A percentile compares a stretch with the other conserved stretches of the same genome.
Evolutionary conservation across 306 rosid species (phyloP).

Genomic region (Glycine tomentella): DNA sequence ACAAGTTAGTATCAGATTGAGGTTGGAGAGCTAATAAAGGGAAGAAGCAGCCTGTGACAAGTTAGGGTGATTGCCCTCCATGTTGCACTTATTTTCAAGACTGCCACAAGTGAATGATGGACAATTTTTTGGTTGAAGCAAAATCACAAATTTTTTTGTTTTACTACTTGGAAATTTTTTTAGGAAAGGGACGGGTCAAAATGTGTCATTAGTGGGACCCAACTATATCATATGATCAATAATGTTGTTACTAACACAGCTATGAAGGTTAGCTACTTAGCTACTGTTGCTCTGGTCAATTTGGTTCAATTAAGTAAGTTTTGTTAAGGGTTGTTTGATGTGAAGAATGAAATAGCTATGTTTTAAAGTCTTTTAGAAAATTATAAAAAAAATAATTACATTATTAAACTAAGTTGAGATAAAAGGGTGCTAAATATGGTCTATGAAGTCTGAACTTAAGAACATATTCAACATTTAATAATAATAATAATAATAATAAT

Average conservation of each 20-base stretch:
- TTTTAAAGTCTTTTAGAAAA: too few species aligned
- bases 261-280: neutral
- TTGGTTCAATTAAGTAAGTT: neutral
- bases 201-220: constrained; percentile 42
- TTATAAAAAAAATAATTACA: too few species aligned
- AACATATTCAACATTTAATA: too few species aligned
- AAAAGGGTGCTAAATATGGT: too few species aligned
- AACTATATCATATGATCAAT: constrained; percentile 21
- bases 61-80: constrained; percentile 38
- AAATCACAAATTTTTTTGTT: constrained; percentile 9
- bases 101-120: constrained; percentile 41
- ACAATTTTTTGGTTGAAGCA: neutral
- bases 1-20: constrained; percentile 37
- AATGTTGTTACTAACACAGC: neutral
- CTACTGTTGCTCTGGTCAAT: neutral
- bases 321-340: neutral
- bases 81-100: constrained; percentile 14
- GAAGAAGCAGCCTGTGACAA: constrained; percentile 54
- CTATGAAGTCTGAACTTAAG: too few species aligned
- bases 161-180: constrained; percentile 6
- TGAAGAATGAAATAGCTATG: too few species aligned
- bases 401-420: too few species aligned
- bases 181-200: constrained; percentile 45
- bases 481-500: too few species aligned
- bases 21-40: constrained; percentile 60